phyloP scores from a whole-genome alignment of 1,139 yeast genomes.

The Schwanniomyces etchellsii region DNA sequence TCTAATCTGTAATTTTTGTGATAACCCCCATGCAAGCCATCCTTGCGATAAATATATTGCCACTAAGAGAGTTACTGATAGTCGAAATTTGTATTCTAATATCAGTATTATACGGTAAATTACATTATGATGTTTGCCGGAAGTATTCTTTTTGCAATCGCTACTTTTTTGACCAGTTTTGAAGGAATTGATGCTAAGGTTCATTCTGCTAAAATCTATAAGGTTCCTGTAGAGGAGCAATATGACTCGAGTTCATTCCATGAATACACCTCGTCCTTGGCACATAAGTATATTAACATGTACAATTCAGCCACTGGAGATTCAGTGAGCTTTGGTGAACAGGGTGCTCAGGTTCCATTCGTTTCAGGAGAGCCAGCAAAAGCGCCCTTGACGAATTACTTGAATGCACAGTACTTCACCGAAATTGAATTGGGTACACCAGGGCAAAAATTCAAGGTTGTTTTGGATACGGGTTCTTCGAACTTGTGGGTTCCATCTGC shows the following conservation, averaged over 20 bases:
- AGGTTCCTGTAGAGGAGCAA: slow-evolving; percentile 57
- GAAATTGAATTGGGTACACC: slow-evolving; percentile 91
- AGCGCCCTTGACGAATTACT: slow-evolving; percentile 83
- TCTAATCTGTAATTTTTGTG: slow-evolving; percentile 1
- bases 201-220: slow-evolving; percentile 58
- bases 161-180: slow-evolving; percentile 45
- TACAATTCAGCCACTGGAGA: slow-evolving; percentile 38
- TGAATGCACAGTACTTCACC: slow-evolving; percentile 92
- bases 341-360: slow-evolving; percentile 43
- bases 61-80: background rate
- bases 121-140: slow-evolving; percentile 28
- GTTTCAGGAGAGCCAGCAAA: slow-evolving; percentile 42
- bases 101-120: background rate
- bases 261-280: slow-evolving; percentile 65
- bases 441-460: slow-evolving; percentile 83
- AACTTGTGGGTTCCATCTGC: slow-evolving; percentile 93
- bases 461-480: slow-evolving; percentile 92
- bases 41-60: slow-evolving; percentile 1
- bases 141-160: slow-evolving; percentile 41
- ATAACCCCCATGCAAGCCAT: background rate
- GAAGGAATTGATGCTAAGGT: slow-evolving; percentile 48
- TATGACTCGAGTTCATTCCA: slow-evolving; percentile 54
- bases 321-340: slow-evolving; percentile 15
- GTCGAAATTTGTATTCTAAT: background rate
- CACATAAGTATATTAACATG: slow-evolving; percentile 61